Percentiles rank a stretch among this genome's conserved stretches.
phyloP scores from a whole-genome alignment of 352 stramenopile species.

The Thalassiosira mediterranea region DNA sequence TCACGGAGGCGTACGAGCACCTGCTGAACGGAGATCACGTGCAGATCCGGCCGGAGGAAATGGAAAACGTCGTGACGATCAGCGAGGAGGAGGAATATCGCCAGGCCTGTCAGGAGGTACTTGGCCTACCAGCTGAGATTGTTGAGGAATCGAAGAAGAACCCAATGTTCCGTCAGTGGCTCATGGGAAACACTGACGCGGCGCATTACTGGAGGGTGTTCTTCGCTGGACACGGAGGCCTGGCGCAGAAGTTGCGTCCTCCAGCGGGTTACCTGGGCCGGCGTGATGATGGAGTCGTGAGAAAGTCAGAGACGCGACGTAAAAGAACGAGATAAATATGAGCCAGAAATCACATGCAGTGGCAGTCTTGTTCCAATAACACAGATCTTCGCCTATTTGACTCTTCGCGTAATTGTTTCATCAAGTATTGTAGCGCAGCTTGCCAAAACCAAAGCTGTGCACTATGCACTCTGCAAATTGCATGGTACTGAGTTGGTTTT shows the following conservation, averaged over 20 bases:
- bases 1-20: slow-evolving; percentile 74
- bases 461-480: no score
- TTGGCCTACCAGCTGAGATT: slow-evolving; percentile 74
- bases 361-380: no score
- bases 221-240: slow-evolving; percentile 67
- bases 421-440: no score
- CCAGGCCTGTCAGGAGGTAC: slow-evolving; percentile 52
- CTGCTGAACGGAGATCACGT: slow-evolving; percentile 36
- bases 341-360: no score
- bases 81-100: slow-evolving; percentile 73
- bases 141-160: slow-evolving; percentile 82
- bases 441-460: no score
- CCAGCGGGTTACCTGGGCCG: slow-evolving; percentile 37
- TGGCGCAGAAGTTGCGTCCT: slow-evolving; percentile 57
- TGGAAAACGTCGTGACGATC: slow-evolving; percentile 40
- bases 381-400: no score
- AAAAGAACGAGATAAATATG: slow-evolving; percentile 32
- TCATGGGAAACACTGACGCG: slow-evolving; percentile 72
- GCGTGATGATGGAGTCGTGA: slow-evolving; percentile 6
- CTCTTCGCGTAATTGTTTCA: no score
- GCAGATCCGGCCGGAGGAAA: slow-evolving; percentile 21
- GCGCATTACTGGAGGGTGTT: slow-evolving; percentile 68
- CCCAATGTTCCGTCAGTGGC: slow-evolving; percentile 77
- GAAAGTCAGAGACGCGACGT: slow-evolving; percentile 37
- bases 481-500: no score